Evolutionary conservation across 2,329 filamentous ascomycete genomes (phyloP).

Genomic region (Penicillium sp.): DNA sequence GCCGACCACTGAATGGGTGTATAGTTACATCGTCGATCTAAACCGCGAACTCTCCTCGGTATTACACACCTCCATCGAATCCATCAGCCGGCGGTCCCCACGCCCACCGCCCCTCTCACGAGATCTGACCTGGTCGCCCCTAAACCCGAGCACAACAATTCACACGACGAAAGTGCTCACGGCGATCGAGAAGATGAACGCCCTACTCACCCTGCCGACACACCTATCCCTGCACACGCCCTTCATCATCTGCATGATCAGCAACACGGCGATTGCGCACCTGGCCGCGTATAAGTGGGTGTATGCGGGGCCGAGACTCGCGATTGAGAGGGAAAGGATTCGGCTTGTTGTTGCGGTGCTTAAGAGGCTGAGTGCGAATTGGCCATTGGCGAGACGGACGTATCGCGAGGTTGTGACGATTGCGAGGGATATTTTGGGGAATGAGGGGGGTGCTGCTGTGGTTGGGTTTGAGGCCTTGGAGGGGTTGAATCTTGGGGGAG

Average conservation of each 20-base stretch:
- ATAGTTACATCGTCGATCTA: constrained; percentile 42
- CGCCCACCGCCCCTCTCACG: constrained; percentile 22
- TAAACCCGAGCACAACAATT: constrained; percentile 16
- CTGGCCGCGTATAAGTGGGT: constrained; percentile 53
- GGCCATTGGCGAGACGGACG: constrained; percentile 40
- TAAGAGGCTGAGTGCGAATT: constrained; percentile 40
- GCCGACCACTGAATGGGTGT: background rate
- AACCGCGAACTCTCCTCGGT: constrained; percentile 47
- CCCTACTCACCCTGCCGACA: constrained; percentile 43
- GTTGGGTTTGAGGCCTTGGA: too few relatives aligned
- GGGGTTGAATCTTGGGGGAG: background rate
- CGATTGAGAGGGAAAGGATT: constrained; percentile 45
- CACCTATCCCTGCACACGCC: constrained; percentile 42
- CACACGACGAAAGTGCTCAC: constrained; percentile 45
- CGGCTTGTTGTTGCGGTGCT: constrained; percentile 46
- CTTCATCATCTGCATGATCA: constrained; percentile 50
- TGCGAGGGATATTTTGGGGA: constrained; percentile 37
- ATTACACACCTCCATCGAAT: constrained; percentile 42
- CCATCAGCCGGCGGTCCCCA: constrained; percentile 42
- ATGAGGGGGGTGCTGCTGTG: background rate
- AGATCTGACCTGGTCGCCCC: constrained; percentile 14
- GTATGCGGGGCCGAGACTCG: constrained; percentile 35
- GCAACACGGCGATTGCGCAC: constrained; percentile 60
- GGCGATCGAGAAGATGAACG: constrained; percentile 43
- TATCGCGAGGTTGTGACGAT: constrained; percentile 46